A percentile compares a stretch with the other conserved stretches of the same genome.
phyloP scores from a whole-genome alignment of 495 filamentous ascomycete genomes.

The Xylona heveae region DNA sequence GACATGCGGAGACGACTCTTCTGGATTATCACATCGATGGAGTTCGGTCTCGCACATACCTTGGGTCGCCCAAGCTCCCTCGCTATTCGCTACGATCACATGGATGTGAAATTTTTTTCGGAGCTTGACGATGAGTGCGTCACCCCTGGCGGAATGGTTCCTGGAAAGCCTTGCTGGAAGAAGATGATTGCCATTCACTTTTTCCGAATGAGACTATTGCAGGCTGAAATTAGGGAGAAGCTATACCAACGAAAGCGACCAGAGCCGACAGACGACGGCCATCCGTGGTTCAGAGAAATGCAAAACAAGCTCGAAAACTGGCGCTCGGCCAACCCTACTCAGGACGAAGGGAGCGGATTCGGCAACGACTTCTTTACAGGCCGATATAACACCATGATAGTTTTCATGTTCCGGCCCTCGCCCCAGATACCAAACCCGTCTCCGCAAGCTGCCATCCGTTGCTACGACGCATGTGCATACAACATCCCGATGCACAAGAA shows the following conservation, averaged over 20 bases:
- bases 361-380: conserved; percentile 52
- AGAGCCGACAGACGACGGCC: conserved; percentile 46
- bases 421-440: conserved; percentile 79
- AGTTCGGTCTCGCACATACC: conserved; percentile 67
- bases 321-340: conserved; percentile 35
- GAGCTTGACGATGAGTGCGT: conserved; percentile 62
- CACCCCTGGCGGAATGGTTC: conserved; percentile 48
- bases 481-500: conserved; percentile 59
- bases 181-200: conserved; percentile 84
- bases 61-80: conserved; percentile 70
- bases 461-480: conserved; percentile 59
- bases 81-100: conserved; percentile 52
- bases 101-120: conserved; percentile 67
- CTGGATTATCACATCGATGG: conserved; percentile 72
- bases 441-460: conserved; percentile 44
- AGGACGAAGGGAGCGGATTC: conserved; percentile 42
- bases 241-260: conserved; percentile 63
- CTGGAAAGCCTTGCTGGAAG: conserved; percentile 43
- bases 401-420: conserved; percentile 68
- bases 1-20: conserved; percentile 77
- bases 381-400: conserved; percentile 61
- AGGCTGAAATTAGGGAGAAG: conserved; percentile 64
- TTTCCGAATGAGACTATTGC: conserved; percentile 72
- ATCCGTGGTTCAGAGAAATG: conserved; percentile 77
- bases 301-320: conserved; percentile 54